A percentile compares a stretch with the other conserved stretches of the same genome.
Evolutionary conservation across 371 early-diverging fungal genomes (phyloP).

Genomic region (Mucor racemosus): DNA sequence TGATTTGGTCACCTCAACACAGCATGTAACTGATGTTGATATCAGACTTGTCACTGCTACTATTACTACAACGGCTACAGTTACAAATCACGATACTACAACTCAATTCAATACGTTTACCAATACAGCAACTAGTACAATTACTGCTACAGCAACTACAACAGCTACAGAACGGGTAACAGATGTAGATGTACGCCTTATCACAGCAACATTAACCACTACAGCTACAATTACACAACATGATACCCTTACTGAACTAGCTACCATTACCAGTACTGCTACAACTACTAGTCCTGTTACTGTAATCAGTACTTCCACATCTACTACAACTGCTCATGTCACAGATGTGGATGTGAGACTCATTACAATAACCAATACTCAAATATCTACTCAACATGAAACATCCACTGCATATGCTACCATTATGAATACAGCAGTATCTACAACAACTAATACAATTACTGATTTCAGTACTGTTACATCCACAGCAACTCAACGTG

Average conservation of each 20-base stretch:
- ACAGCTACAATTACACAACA: conserved; percentile 1
- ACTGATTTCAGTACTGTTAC: conserved; percentile 1
- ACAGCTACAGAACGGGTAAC: background rate
- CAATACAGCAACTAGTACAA: background rate
- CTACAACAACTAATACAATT: background rate
- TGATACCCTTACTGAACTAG: background rate
- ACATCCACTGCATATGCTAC: background rate
- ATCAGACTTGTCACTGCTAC: conserved; percentile 7
- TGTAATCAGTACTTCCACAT: background rate
- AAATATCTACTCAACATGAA: background rate
- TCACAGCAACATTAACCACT: background rate
- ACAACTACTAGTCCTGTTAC: conserved; percentile 1
- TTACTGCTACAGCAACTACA: background rate
- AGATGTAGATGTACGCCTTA: background rate
- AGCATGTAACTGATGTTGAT: conserved; percentile 7
- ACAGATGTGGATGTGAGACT: background rate
- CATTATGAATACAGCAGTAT: background rate
- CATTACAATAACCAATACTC: background rate
- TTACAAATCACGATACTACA: background rate
- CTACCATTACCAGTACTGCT: background rate
- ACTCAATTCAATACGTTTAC: background rate
- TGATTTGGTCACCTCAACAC: background rate
- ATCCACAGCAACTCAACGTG: background rate
- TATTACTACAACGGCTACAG: conserved; percentile 1
- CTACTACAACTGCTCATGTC: conserved; percentile 2